A percentile compares a stretch with the other conserved stretches of the same genome.
Evolutionary conservation across 129 eudicot genomes (phyloP).

Genomic region (Chrysanthemum makinoi): DNA sequence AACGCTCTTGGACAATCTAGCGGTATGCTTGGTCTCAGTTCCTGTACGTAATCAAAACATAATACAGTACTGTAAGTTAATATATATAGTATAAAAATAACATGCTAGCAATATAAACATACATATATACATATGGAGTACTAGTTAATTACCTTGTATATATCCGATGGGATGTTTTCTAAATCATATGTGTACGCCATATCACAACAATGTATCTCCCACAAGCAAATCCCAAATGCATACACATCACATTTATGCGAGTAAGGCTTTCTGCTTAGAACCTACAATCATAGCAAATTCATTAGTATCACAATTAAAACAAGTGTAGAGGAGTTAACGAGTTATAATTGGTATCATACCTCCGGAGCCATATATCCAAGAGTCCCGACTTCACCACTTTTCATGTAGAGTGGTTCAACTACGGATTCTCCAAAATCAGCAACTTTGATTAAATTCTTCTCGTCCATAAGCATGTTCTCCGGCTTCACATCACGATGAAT

Average conservation of each 20-base stretch:
- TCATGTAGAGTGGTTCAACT: conserved; percentile 35
- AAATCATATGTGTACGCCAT: conserved; percentile 34
- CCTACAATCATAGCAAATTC: conserved; percentile 16
- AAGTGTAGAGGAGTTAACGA: neutral
- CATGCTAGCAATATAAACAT: neutral
- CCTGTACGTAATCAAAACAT: conserved; percentile 15
- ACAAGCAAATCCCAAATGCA: conserved; percentile 49
- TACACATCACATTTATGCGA: conserved; percentile 44
- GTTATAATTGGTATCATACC: conserved; percentile 22
- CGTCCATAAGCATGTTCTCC: conserved; percentile 47
- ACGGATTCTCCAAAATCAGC: conserved; percentile 36
- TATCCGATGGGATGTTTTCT: conserved; percentile 29
- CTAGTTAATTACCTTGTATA: conserved; percentile 25
- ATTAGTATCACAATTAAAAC: neutral
- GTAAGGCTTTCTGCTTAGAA: conserved; percentile 30
- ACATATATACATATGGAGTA: neutral
- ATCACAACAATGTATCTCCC: conserved; percentile 53
- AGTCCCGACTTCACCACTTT: conserved; percentile 48
- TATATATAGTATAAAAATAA: too few species aligned
- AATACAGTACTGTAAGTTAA: too few species aligned
- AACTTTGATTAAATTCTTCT: conserved; percentile 30
- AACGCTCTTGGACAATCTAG: conserved; percentile 35
- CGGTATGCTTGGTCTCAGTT: conserved; percentile 44
- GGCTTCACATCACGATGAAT: conserved; percentile 53
- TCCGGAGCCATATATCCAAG: conserved; percentile 61